These are phyloP conservation scores for Cinnamomum chago DNA, from an alignment of 164 flowering plant species.

Conservation along the genomic window DNA sequence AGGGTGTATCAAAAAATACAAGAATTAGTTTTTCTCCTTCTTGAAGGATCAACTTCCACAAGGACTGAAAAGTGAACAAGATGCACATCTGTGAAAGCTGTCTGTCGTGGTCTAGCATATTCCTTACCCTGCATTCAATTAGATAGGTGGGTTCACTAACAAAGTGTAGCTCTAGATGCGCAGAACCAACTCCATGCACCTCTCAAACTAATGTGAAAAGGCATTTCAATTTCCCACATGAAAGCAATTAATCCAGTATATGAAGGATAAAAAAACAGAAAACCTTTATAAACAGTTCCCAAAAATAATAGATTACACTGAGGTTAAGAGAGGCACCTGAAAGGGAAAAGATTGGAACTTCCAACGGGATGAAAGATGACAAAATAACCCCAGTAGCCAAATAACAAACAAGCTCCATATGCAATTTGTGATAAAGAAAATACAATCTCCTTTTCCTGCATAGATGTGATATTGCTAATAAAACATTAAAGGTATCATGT, in stretches of 20 bases:
- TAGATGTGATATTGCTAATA: not conserved
- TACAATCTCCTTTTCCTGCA: slow-evolving; percentile 74
- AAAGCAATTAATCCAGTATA: not conserved
- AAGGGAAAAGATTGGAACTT: slow-evolving; percentile 58
- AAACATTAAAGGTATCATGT: too few species aligned
- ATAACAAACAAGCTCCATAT: slow-evolving; percentile 68
- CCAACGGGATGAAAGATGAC: slow-evolving; percentile 34
- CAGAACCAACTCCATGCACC: not conserved
- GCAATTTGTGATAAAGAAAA: slow-evolving; percentile 82
- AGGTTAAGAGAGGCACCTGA: slow-evolving; percentile 53
- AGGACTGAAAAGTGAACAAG: slow-evolving; percentile 74
- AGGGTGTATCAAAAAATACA: slow-evolving; percentile 87
- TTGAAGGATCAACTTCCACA: slow-evolving; percentile 79
- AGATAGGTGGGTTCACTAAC: not conserved
- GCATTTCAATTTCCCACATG: not conserved
- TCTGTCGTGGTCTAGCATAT: slow-evolving; percentile 42
- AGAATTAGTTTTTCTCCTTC: slow-evolving; percentile 97
- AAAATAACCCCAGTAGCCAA: slow-evolving; percentile 93
- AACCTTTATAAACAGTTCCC: not conserved
- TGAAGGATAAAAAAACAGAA: not conserved
- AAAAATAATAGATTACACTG: not conserved
- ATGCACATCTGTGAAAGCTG: slow-evolving; percentile 68
- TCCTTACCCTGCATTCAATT: slow-evolving; percentile 43
- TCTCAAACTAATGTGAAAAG: not conserved
- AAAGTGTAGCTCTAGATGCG: not conserved